Evolutionary conservation across 1,139 yeast genomes (phyloP).

Genomic region (Debaryomyces fabryi): DNA sequence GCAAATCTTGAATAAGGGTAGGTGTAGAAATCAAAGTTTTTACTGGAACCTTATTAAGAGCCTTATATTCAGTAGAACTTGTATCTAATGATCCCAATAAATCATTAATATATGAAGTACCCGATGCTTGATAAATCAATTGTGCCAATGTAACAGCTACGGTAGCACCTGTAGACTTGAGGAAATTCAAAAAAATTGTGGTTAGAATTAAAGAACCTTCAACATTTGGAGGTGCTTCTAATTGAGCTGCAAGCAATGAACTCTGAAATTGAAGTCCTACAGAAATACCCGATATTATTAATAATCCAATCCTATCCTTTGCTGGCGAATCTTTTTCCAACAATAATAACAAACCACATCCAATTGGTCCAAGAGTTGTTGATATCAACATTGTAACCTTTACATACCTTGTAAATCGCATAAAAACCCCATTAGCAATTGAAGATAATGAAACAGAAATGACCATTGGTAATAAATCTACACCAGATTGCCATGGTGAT

Average conservation of each 20-base stretch:
- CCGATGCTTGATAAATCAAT: conserved; percentile 41
- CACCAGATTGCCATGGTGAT: conserved; percentile 59
- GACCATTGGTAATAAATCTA: conserved; percentile 57
- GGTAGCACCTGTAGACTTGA: conserved; percentile 52
- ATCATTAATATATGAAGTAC: conserved; percentile 23
- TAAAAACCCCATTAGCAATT: conserved; percentile 46
- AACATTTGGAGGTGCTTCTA: conserved; percentile 52
- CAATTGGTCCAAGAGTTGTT: conserved; percentile 48
- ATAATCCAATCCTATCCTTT: conserved; percentile 51
- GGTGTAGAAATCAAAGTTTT: conserved; percentile 33
- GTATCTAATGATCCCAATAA: conserved; percentile 10
- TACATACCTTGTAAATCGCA: conserved; percentile 49
- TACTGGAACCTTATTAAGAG: conserved; percentile 22
- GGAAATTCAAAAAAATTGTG: conserved; percentile 51
- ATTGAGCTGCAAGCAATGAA: conserved; percentile 53
- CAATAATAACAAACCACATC: conserved; percentile 53
- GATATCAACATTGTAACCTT: conserved; percentile 52
- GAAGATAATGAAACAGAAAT: conserved; percentile 55
- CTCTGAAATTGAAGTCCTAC: conserved; percentile 59
- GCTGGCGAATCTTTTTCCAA: conserved; percentile 39
- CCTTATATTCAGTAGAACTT: conserved; percentile 20
- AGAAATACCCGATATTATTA: conserved; percentile 57
- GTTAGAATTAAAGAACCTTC: conserved; percentile 55
- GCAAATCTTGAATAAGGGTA: conserved; percentile 27
- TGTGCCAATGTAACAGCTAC: conserved; percentile 52